A percentile compares a stretch with the other conserved stretches of the same genome.
phyloP scores from a whole-genome alignment of 202 grass and related monocot species.

The Tripidium arundinaceum region DNA sequence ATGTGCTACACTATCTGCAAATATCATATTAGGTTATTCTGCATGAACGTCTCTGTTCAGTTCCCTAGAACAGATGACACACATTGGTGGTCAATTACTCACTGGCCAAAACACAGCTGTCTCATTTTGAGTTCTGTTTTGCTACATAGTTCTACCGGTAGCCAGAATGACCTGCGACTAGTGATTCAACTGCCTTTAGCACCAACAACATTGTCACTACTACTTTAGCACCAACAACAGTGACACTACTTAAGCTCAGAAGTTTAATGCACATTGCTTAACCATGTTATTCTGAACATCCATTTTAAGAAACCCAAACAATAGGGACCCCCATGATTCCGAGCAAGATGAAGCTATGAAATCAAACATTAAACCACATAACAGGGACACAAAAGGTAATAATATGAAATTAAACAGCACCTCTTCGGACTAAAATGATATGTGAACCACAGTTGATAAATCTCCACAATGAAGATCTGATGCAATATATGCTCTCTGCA shows the following conservation, averaged over 20 bases:
- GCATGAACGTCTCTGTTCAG: background rate
- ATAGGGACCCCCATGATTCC: too few species aligned
- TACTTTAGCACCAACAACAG: background rate
- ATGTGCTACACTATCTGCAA: background rate
- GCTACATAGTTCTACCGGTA: background rate
- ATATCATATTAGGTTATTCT: background rate
- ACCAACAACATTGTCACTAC: background rate
- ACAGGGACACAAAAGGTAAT: too few species aligned
- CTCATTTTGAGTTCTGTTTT: background rate
- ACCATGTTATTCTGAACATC: too few species aligned
- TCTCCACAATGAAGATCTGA: too few species aligned
- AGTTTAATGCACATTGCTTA: too few species aligned
- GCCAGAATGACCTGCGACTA: background rate
- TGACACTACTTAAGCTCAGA: background rate
- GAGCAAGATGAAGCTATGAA: too few species aligned
- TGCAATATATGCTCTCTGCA: too few species aligned
- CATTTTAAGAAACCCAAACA: too few species aligned
- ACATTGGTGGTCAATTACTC: background rate
- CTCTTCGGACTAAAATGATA: too few species aligned
- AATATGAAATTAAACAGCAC: too few species aligned
- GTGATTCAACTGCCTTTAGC: slow-evolving; percentile 1
- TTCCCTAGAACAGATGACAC: background rate
- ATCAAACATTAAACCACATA: too few species aligned
- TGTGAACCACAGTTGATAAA: too few species aligned
- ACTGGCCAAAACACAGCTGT: background rate